phyloP scores from a whole-genome alignment of 345 rosid genomes.

The Gossypium arboreum region DNA sequence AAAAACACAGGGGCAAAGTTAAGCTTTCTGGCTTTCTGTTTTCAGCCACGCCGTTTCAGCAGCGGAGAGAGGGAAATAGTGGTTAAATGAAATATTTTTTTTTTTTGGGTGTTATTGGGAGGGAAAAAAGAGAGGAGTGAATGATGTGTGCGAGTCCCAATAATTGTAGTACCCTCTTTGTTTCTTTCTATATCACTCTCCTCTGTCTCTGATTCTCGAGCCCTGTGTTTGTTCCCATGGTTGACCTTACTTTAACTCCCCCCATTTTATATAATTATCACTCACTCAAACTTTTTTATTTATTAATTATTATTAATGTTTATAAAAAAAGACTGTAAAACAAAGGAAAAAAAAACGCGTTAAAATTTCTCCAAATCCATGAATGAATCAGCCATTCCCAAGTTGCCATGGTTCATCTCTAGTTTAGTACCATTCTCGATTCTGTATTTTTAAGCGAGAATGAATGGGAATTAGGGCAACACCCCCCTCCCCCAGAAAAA shows the following conservation, averaged over 20 bases:
- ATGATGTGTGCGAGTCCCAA: slow-evolving; percentile 23
- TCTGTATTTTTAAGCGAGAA: not conserved
- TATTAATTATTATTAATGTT: too few relatives aligned
- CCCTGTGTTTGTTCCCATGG: slow-evolving; percentile 36
- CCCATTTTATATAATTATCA: not conserved
- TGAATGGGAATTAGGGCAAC: slow-evolving; percentile 1
- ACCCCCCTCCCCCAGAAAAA: not conserved
- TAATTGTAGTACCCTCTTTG: not conserved
- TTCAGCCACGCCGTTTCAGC: too few relatives aligned
- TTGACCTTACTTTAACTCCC: slow-evolving; percentile 15
- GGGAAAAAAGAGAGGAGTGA: not conserved
- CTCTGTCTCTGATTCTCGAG: slow-evolving; percentile 29
- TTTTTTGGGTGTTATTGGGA: not conserved
- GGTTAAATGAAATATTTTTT: too few relatives aligned
- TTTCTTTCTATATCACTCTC: not conserved
- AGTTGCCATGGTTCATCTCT: not conserved
- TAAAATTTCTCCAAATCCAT: not conserved
- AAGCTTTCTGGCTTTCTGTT: too few relatives aligned
- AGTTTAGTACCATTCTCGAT: not conserved
- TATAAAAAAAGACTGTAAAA: too few relatives aligned
- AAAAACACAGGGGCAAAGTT: too few relatives aligned
- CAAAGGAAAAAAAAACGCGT: not conserved
- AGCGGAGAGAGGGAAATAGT: too few relatives aligned
- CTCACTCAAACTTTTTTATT: too few relatives aligned
- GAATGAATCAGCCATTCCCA: not conserved